phyloP scores from a whole-genome alignment of 2,329 filamentous ascomycete genomes.

The Arthroderma sp. region DNA sequence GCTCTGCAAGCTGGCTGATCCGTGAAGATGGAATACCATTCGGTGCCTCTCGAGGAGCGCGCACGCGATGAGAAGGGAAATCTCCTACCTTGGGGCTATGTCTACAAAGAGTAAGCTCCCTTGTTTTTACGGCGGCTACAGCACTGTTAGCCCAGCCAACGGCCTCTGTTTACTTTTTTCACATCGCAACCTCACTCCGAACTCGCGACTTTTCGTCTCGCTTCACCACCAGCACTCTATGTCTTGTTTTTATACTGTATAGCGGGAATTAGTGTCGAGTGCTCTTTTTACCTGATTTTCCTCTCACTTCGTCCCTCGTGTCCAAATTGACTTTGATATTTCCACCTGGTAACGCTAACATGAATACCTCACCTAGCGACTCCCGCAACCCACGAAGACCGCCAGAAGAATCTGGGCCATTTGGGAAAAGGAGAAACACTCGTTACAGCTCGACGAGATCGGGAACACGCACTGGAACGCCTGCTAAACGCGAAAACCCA shows the following conservation, averaged over 20 bases:
- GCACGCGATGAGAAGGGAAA: slow-evolving; percentile 46
- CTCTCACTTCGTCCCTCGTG: not conserved
- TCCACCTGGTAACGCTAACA: slow-evolving; percentile 5
- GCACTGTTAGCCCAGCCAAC: not conserved
- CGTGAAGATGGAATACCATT: slow-evolving; percentile 48
- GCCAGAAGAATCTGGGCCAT: slow-evolving; percentile 48
- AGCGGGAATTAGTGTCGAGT: no score
- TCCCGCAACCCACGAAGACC: slow-evolving; percentile 38
- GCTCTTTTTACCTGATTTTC: not conserved
- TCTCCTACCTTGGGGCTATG: slow-evolving; percentile 49
- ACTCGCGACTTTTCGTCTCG: not conserved
- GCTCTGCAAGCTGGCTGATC: no score
- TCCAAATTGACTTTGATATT: not conserved
- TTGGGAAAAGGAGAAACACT: slow-evolving; percentile 40
- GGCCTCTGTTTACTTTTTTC: not conserved
- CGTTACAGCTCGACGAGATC: slow-evolving; percentile 33
- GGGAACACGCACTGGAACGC: slow-evolving; percentile 45
- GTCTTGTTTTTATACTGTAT: not conserved
- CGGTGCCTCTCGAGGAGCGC: slow-evolving; percentile 49
- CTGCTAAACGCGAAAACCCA: slow-evolving; percentile 44
- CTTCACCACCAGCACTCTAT: not conserved
- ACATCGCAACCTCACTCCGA: not conserved
- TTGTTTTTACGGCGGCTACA: not conserved
- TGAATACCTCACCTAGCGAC: slow-evolving; percentile 21
- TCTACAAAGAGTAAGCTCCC: slow-evolving; percentile 45